phyloP scores from a whole-genome alignment of 176 grass and related monocot genomes.

The Saccharum officinarum region DNA sequence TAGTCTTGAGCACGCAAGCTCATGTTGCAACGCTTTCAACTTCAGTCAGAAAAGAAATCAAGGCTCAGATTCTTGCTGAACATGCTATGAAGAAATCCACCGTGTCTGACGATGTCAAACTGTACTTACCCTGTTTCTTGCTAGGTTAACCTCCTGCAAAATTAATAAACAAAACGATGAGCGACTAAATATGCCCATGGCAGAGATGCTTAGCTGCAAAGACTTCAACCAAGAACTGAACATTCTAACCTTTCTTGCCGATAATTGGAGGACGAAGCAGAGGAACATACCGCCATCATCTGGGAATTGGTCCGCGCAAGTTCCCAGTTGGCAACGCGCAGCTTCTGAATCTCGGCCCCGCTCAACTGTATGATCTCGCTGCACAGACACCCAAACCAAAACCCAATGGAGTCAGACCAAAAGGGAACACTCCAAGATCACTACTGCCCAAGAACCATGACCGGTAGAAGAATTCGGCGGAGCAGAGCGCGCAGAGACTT shows the following conservation, averaged over 20 bases:
- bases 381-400: constrained; percentile 15
- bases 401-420: constrained; percentile 3
- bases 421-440: background rate
- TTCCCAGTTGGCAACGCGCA: constrained; percentile 50
- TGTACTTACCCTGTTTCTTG: constrained; percentile 50
- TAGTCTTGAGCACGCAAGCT: constrained; percentile 55
- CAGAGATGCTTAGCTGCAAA: background rate
- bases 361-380: constrained; percentile 44
- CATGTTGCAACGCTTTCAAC: constrained; percentile 57
- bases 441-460: background rate
- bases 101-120: background rate
- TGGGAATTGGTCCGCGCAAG: constrained; percentile 49
- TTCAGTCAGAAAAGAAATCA: constrained; percentile 8
- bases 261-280: background rate
- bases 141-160: constrained; percentile 55
- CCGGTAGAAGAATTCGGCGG: background rate
- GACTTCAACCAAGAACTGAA: background rate
- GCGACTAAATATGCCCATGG: background rate
- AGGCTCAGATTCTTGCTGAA: background rate
- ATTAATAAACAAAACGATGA: background rate
- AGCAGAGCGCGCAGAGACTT: background rate
- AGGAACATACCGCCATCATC: constrained; percentile 42
- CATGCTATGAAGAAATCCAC: background rate
- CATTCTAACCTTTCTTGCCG: background rate
- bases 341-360: constrained; percentile 45